Percentiles rank a stretch among this genome's conserved stretches.
Conservation (phyloP, 2,329 filamentous ascomycete species). For the Achaetomium macrosporum region DNA sequence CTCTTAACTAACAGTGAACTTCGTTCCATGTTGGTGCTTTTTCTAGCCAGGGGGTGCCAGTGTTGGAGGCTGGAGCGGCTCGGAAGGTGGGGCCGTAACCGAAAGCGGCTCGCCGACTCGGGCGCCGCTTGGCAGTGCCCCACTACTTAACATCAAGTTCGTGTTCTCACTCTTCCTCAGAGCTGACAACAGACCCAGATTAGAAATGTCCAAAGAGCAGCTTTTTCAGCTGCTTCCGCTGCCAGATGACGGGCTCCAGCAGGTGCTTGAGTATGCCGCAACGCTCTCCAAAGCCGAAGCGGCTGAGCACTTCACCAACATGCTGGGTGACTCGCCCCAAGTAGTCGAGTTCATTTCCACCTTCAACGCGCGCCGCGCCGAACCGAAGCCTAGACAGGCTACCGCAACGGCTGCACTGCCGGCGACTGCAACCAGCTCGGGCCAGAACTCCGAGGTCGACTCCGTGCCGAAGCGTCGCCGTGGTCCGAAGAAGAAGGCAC, state of each 20-base stretch:
- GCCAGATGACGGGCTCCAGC: slow-evolving; percentile 75
- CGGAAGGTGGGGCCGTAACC: too few relatives aligned
- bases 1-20: too few relatives aligned
- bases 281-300: slow-evolving; percentile 72
- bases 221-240: slow-evolving; percentile 76
- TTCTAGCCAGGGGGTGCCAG: too few relatives aligned
- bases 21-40: too few relatives aligned
- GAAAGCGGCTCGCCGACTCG: too few relatives aligned
- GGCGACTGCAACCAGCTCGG: slow-evolving; percentile 26
- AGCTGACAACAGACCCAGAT: background rate
- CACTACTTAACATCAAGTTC: too few relatives aligned
- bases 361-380: slow-evolving; percentile 64
- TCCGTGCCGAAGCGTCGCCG: slow-evolving; percentile 45
- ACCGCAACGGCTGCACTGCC: slow-evolving; percentile 20
- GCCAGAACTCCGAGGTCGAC: slow-evolving; percentile 28
- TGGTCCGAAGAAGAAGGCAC: slow-evolving; percentile 51
- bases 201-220: slow-evolving; percentile 54
- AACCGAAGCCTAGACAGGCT: slow-evolving; percentile 29
- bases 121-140: too few relatives aligned
- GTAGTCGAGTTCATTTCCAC: slow-evolving; percentile 71
- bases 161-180: background rate
- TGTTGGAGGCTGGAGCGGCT: too few relatives aligned
- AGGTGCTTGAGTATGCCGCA: slow-evolving; percentile 76
- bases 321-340: slow-evolving; percentile 80
- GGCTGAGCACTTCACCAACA: slow-evolving; percentile 77